These are phyloP conservation scores for Malus hybrid DNA, from an alignment of 331 rosid species.

Conservation along the genomic window DNA sequence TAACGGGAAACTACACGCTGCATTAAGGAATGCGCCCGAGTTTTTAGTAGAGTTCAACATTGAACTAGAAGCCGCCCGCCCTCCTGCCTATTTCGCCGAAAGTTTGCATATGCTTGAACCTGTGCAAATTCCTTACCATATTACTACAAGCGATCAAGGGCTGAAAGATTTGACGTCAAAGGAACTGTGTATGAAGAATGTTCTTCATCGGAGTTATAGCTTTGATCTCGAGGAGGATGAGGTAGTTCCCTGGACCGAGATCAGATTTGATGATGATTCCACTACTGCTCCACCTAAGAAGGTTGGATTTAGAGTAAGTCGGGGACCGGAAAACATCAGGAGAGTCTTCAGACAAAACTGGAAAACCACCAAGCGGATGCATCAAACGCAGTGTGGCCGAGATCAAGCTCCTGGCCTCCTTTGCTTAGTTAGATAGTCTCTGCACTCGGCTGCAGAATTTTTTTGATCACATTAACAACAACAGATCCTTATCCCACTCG, in stretches of 20 bases:
- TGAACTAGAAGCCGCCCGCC: neutral
- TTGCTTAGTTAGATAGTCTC: neutral
- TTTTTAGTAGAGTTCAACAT: neutral
- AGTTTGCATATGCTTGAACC: neutral
- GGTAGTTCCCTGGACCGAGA: neutral
- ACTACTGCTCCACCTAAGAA: no score
- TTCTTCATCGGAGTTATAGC: neutral
- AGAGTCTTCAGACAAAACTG: neutral
- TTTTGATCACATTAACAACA: no score
- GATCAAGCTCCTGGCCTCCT: neutral
- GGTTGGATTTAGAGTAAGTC: neutral
- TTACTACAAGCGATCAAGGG: neutral
- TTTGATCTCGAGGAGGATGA: neutral
- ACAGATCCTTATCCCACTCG: no score
- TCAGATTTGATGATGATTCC: no score
- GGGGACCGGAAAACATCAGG: neutral
- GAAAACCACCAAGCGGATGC: neutral
- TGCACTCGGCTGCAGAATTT: no score
- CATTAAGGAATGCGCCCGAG: neutral
- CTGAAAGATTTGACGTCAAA: neutral
- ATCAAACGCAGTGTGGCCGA: neutral
- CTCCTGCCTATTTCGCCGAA: neutral
- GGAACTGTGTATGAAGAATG: neutral
- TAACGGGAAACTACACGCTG: neutral
- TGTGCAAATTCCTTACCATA: neutral